A percentile compares a stretch with the other conserved stretches of the same genome.
Conservation (phyloP, 768 basidiomycete species). For the Royoungia palumana region DNA sequence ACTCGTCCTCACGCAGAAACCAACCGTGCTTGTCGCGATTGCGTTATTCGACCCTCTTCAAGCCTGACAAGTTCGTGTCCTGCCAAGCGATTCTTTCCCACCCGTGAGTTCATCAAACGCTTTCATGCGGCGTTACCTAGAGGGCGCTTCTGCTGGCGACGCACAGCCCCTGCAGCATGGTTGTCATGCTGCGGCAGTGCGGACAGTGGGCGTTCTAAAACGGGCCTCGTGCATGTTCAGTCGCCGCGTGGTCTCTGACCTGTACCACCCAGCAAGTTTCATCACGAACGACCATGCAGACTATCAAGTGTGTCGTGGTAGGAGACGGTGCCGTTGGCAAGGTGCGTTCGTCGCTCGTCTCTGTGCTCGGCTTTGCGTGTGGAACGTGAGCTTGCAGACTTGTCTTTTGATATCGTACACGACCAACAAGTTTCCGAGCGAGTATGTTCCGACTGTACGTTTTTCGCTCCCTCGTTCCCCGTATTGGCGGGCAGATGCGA, state of each 20-base stretch:
- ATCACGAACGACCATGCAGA: slow-evolving; percentile 64
- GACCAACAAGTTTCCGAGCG: slow-evolving; percentile 97
- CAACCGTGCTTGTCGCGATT: slow-evolving; percentile 29
- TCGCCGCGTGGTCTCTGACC: slow-evolving; percentile 20
- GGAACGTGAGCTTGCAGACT: slow-evolving; percentile 50
- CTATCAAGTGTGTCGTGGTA: slow-evolving; percentile 98
- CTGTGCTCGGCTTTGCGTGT: neutral
- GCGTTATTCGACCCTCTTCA: slow-evolving; percentile 19
- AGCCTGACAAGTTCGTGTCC: slow-evolving; percentile 21
- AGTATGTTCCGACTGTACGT: slow-evolving; percentile 97
- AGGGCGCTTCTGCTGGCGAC: slow-evolving; percentile 8
- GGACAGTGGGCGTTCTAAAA: slow-evolving; percentile 19
- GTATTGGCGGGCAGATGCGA: slow-evolving; percentile 15
- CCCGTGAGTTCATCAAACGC: slow-evolving; percentile 20
- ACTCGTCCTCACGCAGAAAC: slow-evolving; percentile 22
- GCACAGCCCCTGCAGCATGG: slow-evolving; percentile 27
- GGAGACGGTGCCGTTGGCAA: slow-evolving; percentile 98
- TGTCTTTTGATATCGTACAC: slow-evolving; percentile 97
- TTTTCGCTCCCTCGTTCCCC: neutral
- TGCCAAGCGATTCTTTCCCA: slow-evolving; percentile 11
- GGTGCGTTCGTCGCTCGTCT: slow-evolving; percentile 48
- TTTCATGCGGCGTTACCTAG: slow-evolving; percentile 4
- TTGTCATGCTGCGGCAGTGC: slow-evolving; percentile 30
- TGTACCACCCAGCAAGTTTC: slow-evolving; percentile 8
- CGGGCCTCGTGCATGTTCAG: slow-evolving; percentile 22